Percentiles rank a stretch among this genome's conserved stretches.
Evolutionary conservation across 306 rosid species (phyloP).

Genomic region (Alnus rubra): DNA sequence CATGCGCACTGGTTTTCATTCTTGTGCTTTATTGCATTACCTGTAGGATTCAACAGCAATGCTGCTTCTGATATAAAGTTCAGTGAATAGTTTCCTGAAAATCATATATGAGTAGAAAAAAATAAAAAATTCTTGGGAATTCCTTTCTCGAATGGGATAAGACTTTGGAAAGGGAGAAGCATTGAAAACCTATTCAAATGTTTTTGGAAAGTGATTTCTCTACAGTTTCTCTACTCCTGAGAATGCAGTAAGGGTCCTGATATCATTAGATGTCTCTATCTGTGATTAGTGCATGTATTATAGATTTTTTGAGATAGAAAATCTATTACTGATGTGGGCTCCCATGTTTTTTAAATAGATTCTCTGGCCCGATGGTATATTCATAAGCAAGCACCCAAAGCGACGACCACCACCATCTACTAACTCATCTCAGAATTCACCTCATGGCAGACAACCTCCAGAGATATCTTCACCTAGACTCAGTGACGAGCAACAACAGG

Average conservation of each 20-base stretch:
- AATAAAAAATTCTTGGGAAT: neutral
- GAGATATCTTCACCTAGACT: conserved; percentile 52
- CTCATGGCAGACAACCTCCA: conserved; percentile 38
- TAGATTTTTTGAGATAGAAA: conserved; percentile 6
- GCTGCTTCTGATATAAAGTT: neutral
- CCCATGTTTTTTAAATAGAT: conserved; percentile 52
- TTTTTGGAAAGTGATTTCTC: neutral
- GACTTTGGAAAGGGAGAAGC: neutral
- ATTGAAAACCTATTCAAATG: neutral
- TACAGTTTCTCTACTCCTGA: neutral
- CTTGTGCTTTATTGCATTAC: neutral
- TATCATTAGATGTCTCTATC: conserved; percentile 1
- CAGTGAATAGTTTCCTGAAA: neutral
- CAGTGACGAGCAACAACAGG: conserved; percentile 57
- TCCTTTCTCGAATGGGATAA: neutral
- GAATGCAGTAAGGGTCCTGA: conserved; percentile 13
- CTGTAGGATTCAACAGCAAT: neutral
- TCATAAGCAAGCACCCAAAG: conserved; percentile 89
- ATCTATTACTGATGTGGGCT: conserved; percentile 35
- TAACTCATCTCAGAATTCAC: conserved; percentile 49
- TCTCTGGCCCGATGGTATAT: conserved; percentile 98
- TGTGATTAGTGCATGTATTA: conserved; percentile 4
- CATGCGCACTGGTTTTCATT: neutral
- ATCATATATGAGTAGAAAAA: no score
- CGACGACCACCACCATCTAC: conserved; percentile 50